These are phyloP conservation scores for Candida nonsorbophila DNA, from an alignment of 805 yeast genomes.

Conservation along the genomic window DNA sequence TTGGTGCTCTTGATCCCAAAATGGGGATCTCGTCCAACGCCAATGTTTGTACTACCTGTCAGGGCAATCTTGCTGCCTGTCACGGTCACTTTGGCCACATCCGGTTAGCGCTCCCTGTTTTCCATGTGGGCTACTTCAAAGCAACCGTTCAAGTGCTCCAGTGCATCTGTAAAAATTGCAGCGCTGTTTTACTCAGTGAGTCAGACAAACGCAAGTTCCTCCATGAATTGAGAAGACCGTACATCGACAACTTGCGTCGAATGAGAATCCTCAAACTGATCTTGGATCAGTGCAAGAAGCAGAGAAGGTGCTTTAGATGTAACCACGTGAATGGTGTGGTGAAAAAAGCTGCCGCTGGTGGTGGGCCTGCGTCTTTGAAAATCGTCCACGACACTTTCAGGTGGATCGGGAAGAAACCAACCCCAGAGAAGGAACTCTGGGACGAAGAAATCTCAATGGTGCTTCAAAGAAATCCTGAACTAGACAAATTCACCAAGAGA, in stretches of 20 bases:
- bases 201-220: conserved; percentile 62
- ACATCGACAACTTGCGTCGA: conserved; percentile 83
- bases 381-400: conserved; percentile 94
- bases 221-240: conserved; percentile 80
- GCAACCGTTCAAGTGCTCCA: conserved; percentile 84
- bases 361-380: conserved; percentile 89
- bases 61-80: conserved; percentile 86
- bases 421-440: conserved; percentile 82
- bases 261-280: conserved; percentile 83
- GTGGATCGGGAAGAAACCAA: conserved; percentile 87
- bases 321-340: conserved; percentile 93
- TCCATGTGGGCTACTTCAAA: conserved; percentile 96
- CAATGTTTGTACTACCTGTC: conserved; percentile 87
- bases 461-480: conserved; percentile 71
- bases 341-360: conserved; percentile 88
- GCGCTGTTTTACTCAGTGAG: conserved; percentile 71
- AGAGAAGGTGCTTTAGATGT: conserved; percentile 84
- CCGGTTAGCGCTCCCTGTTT: conserved; percentile 88
- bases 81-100: conserved; percentile 99
- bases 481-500: conserved; percentile 79
- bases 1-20: conserved; percentile 85
- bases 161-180: conserved; percentile 86
- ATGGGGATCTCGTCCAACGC: conserved; percentile 93
- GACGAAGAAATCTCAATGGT: conserved; percentile 81
- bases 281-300: conserved; percentile 91